Evolutionary conservation across 1,284 basidiomycete species (phyloP).

Genomic region (Calocybe gambosa): DNA sequence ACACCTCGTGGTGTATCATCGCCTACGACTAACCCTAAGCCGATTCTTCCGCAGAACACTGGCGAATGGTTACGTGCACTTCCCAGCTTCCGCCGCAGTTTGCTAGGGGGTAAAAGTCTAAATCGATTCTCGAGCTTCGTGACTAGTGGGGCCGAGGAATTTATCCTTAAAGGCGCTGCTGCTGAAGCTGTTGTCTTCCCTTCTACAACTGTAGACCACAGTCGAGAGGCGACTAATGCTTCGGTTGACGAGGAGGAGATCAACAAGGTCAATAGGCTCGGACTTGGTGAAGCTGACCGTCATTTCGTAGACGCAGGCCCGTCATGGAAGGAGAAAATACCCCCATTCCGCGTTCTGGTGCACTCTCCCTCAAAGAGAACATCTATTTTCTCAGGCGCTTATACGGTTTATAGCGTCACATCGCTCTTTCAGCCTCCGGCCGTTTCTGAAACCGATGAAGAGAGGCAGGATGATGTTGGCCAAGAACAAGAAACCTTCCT

Average conservation of each 20-base stretch:
- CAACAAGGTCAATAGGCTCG: slow-evolving; percentile 29
- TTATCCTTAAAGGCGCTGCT: slow-evolving; percentile 57
- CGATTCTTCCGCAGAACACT: slow-evolving; percentile 64
- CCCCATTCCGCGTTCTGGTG: slow-evolving; percentile 67
- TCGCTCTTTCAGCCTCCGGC: slow-evolving; percentile 52
- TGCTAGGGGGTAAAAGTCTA: slow-evolving; percentile 70
- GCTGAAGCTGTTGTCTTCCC: slow-evolving; percentile 17
- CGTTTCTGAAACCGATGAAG: slow-evolving; percentile 19
- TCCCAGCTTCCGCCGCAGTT: slow-evolving; percentile 62
- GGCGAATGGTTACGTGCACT: slow-evolving; percentile 61
- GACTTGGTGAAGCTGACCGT: slow-evolving; percentile 50
- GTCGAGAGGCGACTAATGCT: slow-evolving; percentile 19
- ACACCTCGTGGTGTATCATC: slow-evolving; percentile 50
- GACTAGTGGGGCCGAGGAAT: slow-evolving; percentile 79
- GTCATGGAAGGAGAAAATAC: slow-evolving; percentile 66
- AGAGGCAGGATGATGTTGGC: slow-evolving; percentile 14
- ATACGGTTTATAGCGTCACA: slow-evolving; percentile 72
- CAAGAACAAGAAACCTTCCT: slow-evolving; percentile 5
- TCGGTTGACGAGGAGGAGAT: slow-evolving; percentile 33
- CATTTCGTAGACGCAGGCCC: slow-evolving; percentile 74
- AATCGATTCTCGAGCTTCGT: slow-evolving; percentile 84
- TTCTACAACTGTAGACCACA: slow-evolving; percentile 13
- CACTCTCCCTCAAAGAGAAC: slow-evolving; percentile 73
- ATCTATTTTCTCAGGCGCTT: slow-evolving; percentile 63
- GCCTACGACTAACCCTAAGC: slow-evolving; percentile 30